Conservation (phyloP, 768 basidiomycete species). For the Zangia roseola region DNA sequence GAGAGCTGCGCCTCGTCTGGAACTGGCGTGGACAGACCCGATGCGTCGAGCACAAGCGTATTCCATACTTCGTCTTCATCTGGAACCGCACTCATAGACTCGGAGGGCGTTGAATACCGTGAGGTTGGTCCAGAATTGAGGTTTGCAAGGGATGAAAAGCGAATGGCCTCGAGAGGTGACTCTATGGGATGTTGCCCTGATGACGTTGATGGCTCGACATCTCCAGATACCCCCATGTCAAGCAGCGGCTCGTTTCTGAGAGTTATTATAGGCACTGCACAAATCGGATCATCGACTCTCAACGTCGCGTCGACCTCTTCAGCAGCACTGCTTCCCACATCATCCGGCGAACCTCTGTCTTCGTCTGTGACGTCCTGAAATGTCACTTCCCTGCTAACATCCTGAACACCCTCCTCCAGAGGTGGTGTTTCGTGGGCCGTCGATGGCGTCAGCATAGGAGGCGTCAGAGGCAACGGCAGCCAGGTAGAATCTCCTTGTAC, state of each 20-base stretch:
- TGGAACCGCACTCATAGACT: neutral
- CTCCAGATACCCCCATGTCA: neutral
- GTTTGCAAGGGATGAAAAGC: neutral
- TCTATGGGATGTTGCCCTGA: neutral
- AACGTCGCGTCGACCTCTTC: neutral
- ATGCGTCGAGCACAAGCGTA: slow-evolving; percentile 14
- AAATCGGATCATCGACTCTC: neutral
- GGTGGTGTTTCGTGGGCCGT: neutral
- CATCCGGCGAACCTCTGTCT: neutral
- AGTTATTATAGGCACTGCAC: neutral
- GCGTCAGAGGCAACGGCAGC: slow-evolving; percentile 2
- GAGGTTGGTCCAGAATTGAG: neutral
- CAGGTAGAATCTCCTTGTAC: neutral
- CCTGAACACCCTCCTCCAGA: neutral
- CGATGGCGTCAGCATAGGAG: neutral
- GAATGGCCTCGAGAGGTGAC: neutral
- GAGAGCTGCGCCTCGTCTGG: neutral
- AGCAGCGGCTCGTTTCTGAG: neutral
- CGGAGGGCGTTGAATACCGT: slow-evolving; percentile 12
- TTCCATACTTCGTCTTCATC: slow-evolving; percentile 26
- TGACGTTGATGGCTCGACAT: neutral
- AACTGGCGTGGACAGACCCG: slow-evolving; percentile 12
- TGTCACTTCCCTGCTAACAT: neutral
- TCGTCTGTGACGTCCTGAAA: neutral
- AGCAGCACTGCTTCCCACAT: neutral